phyloP scores from a whole-genome alignment of 1,139 yeast genomes.

The Saccharomyces hybrid region DNA sequence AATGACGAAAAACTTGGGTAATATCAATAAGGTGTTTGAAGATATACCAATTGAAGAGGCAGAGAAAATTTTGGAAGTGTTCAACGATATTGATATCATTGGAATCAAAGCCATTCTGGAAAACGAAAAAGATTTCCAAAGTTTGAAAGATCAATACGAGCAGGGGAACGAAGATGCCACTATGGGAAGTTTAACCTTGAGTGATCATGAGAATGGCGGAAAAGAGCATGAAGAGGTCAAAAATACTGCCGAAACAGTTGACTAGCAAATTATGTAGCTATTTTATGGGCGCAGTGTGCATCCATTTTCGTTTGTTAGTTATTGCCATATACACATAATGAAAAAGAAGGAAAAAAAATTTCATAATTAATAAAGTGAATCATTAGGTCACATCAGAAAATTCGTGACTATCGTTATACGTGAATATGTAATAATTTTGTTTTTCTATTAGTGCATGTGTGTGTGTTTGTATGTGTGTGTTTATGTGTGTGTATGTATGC shows the following conservation, averaged over 20 bases:
- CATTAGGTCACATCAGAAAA: neutral
- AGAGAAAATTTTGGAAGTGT: conserved; percentile 62
- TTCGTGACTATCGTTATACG: neutral
- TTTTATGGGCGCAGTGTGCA: neutral
- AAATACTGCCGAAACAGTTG: conserved; percentile 33
- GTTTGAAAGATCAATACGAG: conserved; percentile 41
- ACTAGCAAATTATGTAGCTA: conserved; percentile 12
- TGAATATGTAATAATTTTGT: neutral
- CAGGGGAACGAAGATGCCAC: conserved; percentile 10
- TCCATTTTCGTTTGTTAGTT: neutral
- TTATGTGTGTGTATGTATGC: too few species aligned
- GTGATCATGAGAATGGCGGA: conserved; percentile 10
- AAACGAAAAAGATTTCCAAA: conserved; percentile 61
- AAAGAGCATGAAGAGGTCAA: conserved; percentile 7
- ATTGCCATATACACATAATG: neutral
- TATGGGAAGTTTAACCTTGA: conserved; percentile 11
- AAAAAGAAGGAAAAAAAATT: neutral
- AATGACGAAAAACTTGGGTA: conserved; percentile 62
- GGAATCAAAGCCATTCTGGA: conserved; percentile 73
- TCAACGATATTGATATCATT: conserved; percentile 78
- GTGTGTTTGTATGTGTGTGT: neutral
- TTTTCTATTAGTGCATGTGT: neutral
- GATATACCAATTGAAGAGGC: conserved; percentile 73
- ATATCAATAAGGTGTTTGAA: conserved; percentile 77
- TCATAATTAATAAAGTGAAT: neutral